Evolutionary conservation across 192 early-diverging fungal genomes (phyloP), one percentile per base, ranked within the genome.

Genomic region (Rhizophagus sp.): DNA sequence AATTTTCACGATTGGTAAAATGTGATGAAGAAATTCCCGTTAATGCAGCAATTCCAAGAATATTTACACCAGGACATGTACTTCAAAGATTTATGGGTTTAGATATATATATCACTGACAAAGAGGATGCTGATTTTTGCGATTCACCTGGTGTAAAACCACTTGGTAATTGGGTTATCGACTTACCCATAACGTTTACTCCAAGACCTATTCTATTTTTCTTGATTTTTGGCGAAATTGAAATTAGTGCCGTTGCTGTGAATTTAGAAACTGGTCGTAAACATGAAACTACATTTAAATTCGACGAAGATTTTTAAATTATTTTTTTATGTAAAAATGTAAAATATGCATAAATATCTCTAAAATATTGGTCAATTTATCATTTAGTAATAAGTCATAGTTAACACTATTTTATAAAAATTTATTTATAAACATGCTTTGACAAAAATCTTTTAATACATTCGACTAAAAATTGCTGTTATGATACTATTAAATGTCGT

Each of bases 201-300:
- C 9, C 19, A 12, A 44, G 73, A 41, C 25, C 30, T 4, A 62
- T 75, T 33, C 10, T 61, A 12, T 62, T 24, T 36, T 3, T 33
- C 24, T 57, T 75, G 27, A 33, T 5, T 17, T 75, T 75, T 61
- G 73, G 73, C 7, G 39, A n/a, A 24, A 22, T 73, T 17, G 73
- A 75, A 75, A n/a, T 75, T 62, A 17, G 27, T 22, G 73, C 49
- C 12, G 4, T 44, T 33, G 73, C 73, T 33, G 2, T 47, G 2
- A 57, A 75, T 75, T 22, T 52, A 1, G 17, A 36, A 57, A 61
- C 24, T n/a, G 49, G 73, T 34, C 15, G 12, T n/a, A 62, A 9
- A 34, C 49, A 75, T 2, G 27, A 75, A 22, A 75, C 49, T 7
- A 52, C 49, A 6, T 75, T 62, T 62, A 9, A 75, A 34, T 36